phyloP scores from a whole-genome alignment of 2,329 filamentous ascomycete genomes.

The Capronia coronata region DNA sequence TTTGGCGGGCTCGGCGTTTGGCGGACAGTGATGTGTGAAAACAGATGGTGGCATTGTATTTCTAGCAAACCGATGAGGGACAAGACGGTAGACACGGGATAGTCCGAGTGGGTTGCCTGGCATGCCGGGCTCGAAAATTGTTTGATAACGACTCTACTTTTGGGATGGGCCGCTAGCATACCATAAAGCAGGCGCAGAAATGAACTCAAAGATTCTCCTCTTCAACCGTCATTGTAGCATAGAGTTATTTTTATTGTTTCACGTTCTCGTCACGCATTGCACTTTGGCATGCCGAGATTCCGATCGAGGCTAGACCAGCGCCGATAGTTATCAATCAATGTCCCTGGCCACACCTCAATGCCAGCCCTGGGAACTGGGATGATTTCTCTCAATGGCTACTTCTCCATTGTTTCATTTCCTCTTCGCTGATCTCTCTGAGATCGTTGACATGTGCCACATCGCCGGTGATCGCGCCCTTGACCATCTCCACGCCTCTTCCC shows the following conservation, averaged over 20 bases:
- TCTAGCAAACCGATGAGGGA: no score
- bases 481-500: conserved; percentile 61
- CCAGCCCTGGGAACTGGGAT: no score
- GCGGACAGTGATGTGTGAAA: no score
- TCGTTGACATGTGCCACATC: conserved; percentile 67
- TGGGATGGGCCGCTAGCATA: neutral
- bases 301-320: neutral
- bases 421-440: conserved; percentile 63
- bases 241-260: neutral
- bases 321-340: neutral
- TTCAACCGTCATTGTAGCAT: neutral
- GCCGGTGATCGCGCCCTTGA: conserved; percentile 68
- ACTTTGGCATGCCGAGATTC: neutral
- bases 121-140: neutral
- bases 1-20: no score
- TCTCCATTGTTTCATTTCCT: conserved; percentile 47
- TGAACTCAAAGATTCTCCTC: neutral
- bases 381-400: neutral
- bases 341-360: no score
- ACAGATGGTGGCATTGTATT: no score
- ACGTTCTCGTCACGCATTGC: neutral
- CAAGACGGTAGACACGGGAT: no score
- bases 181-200: neutral
- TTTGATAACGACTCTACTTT: neutral
- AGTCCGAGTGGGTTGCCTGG: no score